Percentiles rank a stretch among this genome's conserved stretches.
Evolutionary conservation across 1,284 basidiomycete genomes (phyloP).

Genomic region (Irpex sp.): DNA sequence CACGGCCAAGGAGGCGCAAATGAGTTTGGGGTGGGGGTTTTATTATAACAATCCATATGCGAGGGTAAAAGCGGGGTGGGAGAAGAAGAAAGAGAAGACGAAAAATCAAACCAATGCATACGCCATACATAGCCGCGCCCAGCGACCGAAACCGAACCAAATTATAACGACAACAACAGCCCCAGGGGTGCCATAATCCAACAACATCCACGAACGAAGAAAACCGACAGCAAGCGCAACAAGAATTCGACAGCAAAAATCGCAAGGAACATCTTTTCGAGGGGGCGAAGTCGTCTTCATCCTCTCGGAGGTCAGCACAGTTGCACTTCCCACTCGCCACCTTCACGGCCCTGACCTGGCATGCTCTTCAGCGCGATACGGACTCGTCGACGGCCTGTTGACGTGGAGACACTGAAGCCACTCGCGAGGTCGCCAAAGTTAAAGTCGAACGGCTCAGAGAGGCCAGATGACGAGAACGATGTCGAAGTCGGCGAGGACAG

Average conservation of each 20-base stretch:
- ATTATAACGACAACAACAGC: neutral
- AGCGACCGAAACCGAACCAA: neutral
- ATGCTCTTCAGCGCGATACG: conserved; percentile 62
- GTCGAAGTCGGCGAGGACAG: conserved; percentile 24
- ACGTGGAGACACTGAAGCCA: conserved; percentile 18
- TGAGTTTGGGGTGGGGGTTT: neutral
- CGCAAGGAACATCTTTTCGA: neutral
- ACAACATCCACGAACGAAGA: neutral
- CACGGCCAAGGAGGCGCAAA: neutral
- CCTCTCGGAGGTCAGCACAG: conserved; percentile 43
- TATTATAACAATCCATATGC: conserved; percentile 1
- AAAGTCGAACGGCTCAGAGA: conserved; percentile 20
- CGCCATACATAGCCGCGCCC: conserved; percentile 2
- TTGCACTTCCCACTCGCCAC: conserved; percentile 72
- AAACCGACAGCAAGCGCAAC: neutral
- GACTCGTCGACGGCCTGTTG: conserved; percentile 38
- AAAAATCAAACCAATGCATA: neutral
- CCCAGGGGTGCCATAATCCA: neutral
- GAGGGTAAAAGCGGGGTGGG: neutral
- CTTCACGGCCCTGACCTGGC: conserved; percentile 55
- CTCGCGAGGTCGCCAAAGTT: conserved; percentile 22
- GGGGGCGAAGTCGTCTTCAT: neutral
- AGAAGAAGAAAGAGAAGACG: neutral
- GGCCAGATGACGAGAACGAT: conserved; percentile 21
- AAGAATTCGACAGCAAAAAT: neutral